Evolutionary conservation across 148 eudicot genomes (phyloP), one percentile per base, ranked within the genome.

Genomic region (Arctostaphylos glauca): DNA sequence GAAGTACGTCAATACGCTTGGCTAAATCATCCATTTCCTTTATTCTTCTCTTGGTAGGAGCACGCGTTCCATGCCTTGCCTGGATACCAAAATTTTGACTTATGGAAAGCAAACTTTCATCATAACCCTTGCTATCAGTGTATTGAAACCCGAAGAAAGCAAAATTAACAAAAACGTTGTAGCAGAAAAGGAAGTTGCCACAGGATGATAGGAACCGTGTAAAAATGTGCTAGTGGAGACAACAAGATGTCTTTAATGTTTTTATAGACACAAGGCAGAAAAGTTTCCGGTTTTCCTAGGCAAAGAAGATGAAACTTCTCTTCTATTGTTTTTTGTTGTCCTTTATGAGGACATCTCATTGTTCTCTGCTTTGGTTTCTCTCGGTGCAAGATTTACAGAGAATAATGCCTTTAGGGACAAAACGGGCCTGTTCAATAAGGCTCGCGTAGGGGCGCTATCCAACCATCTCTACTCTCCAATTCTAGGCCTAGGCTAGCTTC

Each of bases 31-130:
- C 93, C 52, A 96, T 78, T 81, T 89, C 94, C 87, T 81, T 91
- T 84, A 92, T 81, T 84, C 87, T 91, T 84, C 90, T 94, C 92
- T 92, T 94, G 23, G 99, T 94, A 66, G 99, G 99, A 78, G 99
- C 92, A 84, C 98, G 92, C 54, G 96, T 94, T 80, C 99, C 99
- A 88, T 96, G 99, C 83, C 99, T 89, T 75, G 98, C 98, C 99
- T 96, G 87, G 9, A 85, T 72, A 75, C 47, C 31, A 84, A 85
- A 79, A 14, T 58, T 66, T 49, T 80, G 53, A 16, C 21, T 58
- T 10, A 62, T 15, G 23, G 56, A 56, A 73, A 31, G 71, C 23
- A 43, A 55, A 79, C 21, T 47, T 66, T 56, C n/a, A 72, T 8
- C 13, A 47, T 23, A 25, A 41, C 43, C 44, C 71, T 25, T 15